A percentile compares a stretch with the other conserved stretches of the same genome.
These are phyloP conservation scores for Grammothele lineata DNA, from an alignment of 768 basidiomycete species.

Conservation along the genomic window DNA sequence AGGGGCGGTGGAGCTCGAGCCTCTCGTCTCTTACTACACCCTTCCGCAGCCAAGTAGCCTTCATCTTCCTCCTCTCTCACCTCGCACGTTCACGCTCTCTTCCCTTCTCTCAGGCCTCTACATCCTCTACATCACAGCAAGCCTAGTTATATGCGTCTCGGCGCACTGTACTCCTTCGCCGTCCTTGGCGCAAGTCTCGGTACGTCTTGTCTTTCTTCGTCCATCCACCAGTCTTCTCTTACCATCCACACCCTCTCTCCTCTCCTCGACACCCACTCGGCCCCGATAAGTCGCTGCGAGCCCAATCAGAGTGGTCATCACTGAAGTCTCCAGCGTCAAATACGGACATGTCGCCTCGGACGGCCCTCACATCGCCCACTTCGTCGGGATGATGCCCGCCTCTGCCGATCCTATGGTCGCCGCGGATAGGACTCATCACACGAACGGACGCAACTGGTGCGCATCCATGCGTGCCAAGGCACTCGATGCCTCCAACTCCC, in stretches of 20 bases:
- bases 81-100: too few relatives aligned
- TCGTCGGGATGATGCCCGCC: conserved; percentile 4
- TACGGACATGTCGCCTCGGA: conserved; percentile 33
- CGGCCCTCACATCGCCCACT: conserved; percentile 12
- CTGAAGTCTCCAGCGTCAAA: conserved; percentile 32
- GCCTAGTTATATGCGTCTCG: conserved; percentile 5
- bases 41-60: too few relatives aligned
- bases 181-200: conserved; percentile 15
- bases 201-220: conserved; percentile 3
- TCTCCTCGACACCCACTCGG: too few relatives aligned
- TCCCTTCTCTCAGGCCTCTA: too few relatives aligned
- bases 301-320: conserved; percentile 45
- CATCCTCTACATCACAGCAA: too few relatives aligned
- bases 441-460: conserved; percentile 24
- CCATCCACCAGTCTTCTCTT: neutral
- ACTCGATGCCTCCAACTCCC: conserved; percentile 46
- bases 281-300: conserved; percentile 19
- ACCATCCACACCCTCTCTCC: conserved; percentile 1
- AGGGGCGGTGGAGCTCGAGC: too few relatives aligned
- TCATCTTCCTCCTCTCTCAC: too few relatives aligned
- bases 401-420: neutral
- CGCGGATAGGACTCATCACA: neutral
- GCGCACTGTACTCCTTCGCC: conserved; percentile 11
- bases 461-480: conserved; percentile 44
- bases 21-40: too few relatives aligned